These are phyloP conservation scores for Suillus fuscotomentosus DNA, from an alignment of 768 basidiomycete genomes.

Conservation along the genomic window DNA sequence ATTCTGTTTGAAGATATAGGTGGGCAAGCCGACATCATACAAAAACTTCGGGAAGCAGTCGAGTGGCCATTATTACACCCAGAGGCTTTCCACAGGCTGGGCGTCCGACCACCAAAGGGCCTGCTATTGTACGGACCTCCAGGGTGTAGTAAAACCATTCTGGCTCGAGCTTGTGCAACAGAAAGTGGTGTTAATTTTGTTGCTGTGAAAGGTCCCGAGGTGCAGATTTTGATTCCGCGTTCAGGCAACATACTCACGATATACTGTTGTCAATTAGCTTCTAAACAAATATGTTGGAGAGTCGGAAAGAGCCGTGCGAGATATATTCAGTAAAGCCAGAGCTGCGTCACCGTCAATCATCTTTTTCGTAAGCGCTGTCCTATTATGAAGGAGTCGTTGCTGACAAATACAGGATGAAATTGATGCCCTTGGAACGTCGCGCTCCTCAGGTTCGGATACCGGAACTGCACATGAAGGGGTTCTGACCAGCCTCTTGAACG, in stretches of 20 bases:
- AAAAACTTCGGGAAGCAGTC: slow-evolving; percentile 85
- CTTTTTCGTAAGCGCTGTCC: slow-evolving; percentile 72
- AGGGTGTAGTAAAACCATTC: slow-evolving; percentile 95
- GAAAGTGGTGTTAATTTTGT: slow-evolving; percentile 96
- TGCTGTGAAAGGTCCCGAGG: slow-evolving; percentile 97
- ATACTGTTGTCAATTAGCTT: slow-evolving; percentile 49
- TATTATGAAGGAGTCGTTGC: not conserved
- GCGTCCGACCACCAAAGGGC: slow-evolving; percentile 86
- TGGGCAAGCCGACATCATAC: slow-evolving; percentile 78
- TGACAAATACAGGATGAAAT: slow-evolving; percentile 79
- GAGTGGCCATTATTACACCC: slow-evolving; percentile 94
- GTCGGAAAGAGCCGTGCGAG: slow-evolving; percentile 91
- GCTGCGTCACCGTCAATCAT: slow-evolving; percentile 94
- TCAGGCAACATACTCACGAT: not conserved
- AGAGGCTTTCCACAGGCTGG: slow-evolving; percentile 82
- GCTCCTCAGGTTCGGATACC: slow-evolving; percentile 51
- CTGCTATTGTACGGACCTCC: slow-evolving; percentile 93
- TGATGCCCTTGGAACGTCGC: slow-evolving; percentile 85
- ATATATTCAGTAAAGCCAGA: slow-evolving; percentile 93
- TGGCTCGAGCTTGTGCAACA: slow-evolving; percentile 88
- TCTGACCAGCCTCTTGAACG: slow-evolving; percentile 89
- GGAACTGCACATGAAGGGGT: slow-evolving; percentile 79
- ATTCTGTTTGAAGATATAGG: slow-evolving; percentile 88
- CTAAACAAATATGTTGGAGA: slow-evolving; percentile 97
- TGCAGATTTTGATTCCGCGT: slow-evolving; percentile 31